Evolutionary conservation across 1,284 basidiomycete genomes (phyloP), one percentile per base, ranked within the genome.

Genomic region (Rhizoctonia solani): DNA sequence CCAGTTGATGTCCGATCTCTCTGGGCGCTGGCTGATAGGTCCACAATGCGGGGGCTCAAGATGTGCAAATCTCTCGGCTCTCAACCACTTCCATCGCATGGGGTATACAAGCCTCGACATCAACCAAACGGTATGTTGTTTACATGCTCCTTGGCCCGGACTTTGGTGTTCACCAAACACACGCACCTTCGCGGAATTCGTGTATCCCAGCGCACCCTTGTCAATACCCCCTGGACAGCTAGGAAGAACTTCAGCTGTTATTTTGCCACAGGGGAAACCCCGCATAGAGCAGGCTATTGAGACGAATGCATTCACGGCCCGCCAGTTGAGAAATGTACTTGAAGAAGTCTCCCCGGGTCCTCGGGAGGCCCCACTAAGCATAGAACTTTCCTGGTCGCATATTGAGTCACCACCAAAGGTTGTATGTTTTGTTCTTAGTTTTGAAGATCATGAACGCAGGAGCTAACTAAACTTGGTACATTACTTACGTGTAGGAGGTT

Each of bases 11-110:
- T 14, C 23, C 46, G 46, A 53, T 37, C 6, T 4, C 29, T 42
- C 27, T 25, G 41, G 41, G 50, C 23, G 21, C 27, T 47, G 39
- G 41, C 41, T 53, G 41, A 63, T 30, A 67, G 65, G 50, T 53
- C 41, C 44, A 59, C 25, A 59, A 66, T 44, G 34, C 46, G 19
- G 49, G 59, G 19, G 13, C 59, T 25, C 47, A 23, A 2, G 46
- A 53, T 21, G 49, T 63, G 59, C 49, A 63, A 63, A 53, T 63
- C 59, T 39, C 59, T 42, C 59, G 52, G 27, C 19, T 63, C 25
- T 63, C 59, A 37, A 53, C 59, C 16, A 37, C 59, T 6, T 46
- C 30, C 14, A 63, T 63, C 37, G 59, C 49, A 30, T 63, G 59
- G 59, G n/a, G n/a, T 11, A 37, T 52, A 23, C 27, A 16, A 32